These are phyloP conservation scores for Kwoniella dendrophila DNA, from an alignment of 768 basidiomycete genomes.

Conservation along the genomic window DNA sequence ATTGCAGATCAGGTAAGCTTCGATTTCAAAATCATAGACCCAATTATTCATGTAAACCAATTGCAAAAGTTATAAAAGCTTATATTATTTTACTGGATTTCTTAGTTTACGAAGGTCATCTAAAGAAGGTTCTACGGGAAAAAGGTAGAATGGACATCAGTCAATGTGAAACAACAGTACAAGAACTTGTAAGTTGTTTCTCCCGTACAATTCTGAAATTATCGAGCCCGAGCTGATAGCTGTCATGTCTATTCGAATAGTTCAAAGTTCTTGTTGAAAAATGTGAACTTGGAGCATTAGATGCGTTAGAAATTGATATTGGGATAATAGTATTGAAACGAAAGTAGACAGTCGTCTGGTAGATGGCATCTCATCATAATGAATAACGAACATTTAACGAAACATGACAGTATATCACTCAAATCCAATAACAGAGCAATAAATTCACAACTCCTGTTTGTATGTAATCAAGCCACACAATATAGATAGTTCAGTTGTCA, in stretches of 20 bases:
- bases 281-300: constrained; percentile 40
- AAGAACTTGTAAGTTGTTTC: constrained; percentile 32
- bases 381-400: neutral
- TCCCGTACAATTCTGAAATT: neutral
- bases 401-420: neutral
- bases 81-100: neutral
- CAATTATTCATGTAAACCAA: too few species aligned
- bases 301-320: constrained; percentile 37
- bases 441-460: too few species aligned
- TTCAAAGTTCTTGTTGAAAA: constrained; percentile 38
- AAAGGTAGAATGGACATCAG: constrained; percentile 34
- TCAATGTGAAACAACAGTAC: constrained; percentile 35
- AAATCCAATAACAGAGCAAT: too few species aligned
- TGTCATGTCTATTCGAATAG: constrained; percentile 6
- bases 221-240: neutral
- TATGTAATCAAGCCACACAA: too few species aligned
- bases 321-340: constrained; percentile 33
- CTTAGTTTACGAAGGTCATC: constrained; percentile 41
- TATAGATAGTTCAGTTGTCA: too few species aligned
- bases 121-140: constrained; percentile 35
- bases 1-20: constrained; percentile 27
- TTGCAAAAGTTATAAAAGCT: neutral
- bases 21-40: too few species aligned
- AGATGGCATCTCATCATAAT: too few species aligned
- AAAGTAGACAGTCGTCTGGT: neutral